phyloP scores from a whole-genome alignment of 2,329 filamentous ascomycete genomes.

The Alternaria ethzedia region DNA sequence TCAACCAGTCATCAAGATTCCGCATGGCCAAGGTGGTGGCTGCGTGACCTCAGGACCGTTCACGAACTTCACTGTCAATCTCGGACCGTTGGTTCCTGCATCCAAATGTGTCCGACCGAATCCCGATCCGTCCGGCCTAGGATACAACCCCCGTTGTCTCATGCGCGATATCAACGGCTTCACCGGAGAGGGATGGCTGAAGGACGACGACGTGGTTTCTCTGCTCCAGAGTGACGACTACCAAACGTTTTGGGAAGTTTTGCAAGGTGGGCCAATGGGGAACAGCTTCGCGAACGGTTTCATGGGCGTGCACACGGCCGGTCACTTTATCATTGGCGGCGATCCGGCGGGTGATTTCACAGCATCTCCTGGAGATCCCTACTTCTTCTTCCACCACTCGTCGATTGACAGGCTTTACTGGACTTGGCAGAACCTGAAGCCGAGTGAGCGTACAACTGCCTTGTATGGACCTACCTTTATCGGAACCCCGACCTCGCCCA shows the following conservation, averaged over 20 bases:
- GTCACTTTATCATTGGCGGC: constrained; percentile 56
- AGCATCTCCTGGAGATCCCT: constrained; percentile 54
- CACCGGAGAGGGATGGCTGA: constrained; percentile 10
- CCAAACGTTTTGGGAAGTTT: constrained; percentile 41
- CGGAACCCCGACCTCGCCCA: constrained; percentile 50
- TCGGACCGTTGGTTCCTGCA: constrained; percentile 55
- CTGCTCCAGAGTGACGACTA: constrained; percentile 19
- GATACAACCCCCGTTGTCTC: constrained; percentile 49
- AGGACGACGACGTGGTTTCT: constrained; percentile 18
- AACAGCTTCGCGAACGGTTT: constrained; percentile 42
- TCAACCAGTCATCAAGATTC: constrained; percentile 43
- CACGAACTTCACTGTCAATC: constrained; percentile 50
- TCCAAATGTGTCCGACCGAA: constrained; percentile 28
- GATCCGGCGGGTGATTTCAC: constrained; percentile 56
- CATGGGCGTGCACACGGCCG: constrained; percentile 54
- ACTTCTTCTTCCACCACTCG: constrained; percentile 54
- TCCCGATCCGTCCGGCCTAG: constrained; percentile 37
- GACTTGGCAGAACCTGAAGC: constrained; percentile 57
- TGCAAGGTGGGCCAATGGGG: constrained; percentile 44
- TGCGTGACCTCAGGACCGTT: constrained; percentile 61
- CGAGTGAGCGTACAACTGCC: constrained; percentile 41
- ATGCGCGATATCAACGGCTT: constrained; percentile 41
- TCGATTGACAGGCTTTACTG: constrained; percentile 50
- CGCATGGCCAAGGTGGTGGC: constrained; percentile 60
- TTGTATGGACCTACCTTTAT: constrained; percentile 52